A percentile compares a stretch with the other conserved stretches of the same genome.
phyloP scores from a whole-genome alignment of 768 basidiomycete species.

The Collybia mongolica region DNA sequence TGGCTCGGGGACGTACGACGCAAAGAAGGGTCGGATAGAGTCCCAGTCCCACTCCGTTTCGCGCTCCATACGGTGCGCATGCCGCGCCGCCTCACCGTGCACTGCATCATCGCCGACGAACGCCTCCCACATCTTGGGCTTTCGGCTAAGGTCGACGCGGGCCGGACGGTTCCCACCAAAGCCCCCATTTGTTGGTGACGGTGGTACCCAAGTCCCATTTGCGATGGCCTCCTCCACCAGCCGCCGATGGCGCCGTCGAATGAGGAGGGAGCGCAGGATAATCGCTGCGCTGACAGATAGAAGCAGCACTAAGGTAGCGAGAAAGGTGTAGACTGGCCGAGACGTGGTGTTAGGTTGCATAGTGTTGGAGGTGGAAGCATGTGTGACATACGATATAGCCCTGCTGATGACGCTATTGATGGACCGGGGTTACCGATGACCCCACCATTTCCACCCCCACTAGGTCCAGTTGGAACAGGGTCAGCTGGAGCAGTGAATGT shows the following conservation, averaged over 20 bases:
- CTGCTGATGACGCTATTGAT: conserved; percentile 14
- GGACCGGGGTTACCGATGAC: conserved; percentile 1
- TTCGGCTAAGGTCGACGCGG: conserved; percentile 40
- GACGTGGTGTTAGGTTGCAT: background rate
- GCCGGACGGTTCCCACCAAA: conserved; percentile 13
- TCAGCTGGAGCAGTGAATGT: background rate
- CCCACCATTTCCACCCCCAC: background rate
- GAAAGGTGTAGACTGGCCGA: conserved; percentile 43
- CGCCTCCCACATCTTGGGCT: conserved; percentile 50
- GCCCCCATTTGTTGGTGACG: conserved; percentile 19
- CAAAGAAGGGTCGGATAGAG: conserved; percentile 31
- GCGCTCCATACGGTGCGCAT: background rate
- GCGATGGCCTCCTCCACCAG: conserved; percentile 63
- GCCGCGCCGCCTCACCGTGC: background rate
- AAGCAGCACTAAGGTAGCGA: conserved; percentile 68
- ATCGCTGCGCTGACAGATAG: conserved; percentile 68
- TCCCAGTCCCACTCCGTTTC: conserved; percentile 29
- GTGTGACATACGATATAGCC: conserved; percentile 29
- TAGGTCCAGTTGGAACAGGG: background rate
- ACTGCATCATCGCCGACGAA: conserved; percentile 26
- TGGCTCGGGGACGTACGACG: conserved; percentile 20
- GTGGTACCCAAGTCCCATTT: conserved; percentile 60
- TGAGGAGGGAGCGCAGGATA: conserved; percentile 59
- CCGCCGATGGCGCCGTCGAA: conserved; percentile 59
- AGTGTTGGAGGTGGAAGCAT: background rate